Percentiles rank a stretch among this genome's conserved stretches.
Evolutionary conservation across 495 filamentous ascomycete genomes (phyloP).

Genomic region (Lasiosphaeris hirsuta): DNA sequence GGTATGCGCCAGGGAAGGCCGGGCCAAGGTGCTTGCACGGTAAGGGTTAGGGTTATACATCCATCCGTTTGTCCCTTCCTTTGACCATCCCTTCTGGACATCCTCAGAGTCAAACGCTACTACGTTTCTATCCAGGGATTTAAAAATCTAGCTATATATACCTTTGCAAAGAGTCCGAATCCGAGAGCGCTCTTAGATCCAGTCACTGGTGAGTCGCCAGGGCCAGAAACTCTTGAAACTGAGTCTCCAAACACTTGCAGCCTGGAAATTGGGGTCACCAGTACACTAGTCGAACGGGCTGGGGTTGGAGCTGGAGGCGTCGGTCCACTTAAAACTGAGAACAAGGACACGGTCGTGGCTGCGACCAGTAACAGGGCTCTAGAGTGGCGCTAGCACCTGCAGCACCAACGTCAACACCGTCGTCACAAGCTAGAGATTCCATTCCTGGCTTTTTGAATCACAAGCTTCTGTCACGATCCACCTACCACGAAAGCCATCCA

Average conservation of each 20-base stretch:
- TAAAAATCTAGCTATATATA: no score
- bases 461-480: conserved; percentile 4
- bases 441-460: conserved; percentile 22
- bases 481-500: background rate
- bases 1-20: background rate
- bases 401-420: conserved; percentile 10
- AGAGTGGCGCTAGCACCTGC: conserved; percentile 3
- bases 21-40: background rate
- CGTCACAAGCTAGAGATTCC: conserved; percentile 5
- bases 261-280: no score
- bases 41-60: background rate
- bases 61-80: no score
- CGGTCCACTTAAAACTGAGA: conserved; percentile 8
- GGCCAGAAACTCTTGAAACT: no score
- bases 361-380: conserved; percentile 8
- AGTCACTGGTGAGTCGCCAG: no score
- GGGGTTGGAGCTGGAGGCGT: background rate
- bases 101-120: no score
- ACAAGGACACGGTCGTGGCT: conserved; percentile 13
- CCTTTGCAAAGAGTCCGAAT: no score
- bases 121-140: no score
- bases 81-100: no score
- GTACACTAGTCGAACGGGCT: no score
- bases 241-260: no score
- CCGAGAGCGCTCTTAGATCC: no score